Evolutionary conservation across 805 yeast genomes (phyloP), one percentile per base, ranked within the genome.

Genomic region (Metschnikowia amazonensis): DNA sequence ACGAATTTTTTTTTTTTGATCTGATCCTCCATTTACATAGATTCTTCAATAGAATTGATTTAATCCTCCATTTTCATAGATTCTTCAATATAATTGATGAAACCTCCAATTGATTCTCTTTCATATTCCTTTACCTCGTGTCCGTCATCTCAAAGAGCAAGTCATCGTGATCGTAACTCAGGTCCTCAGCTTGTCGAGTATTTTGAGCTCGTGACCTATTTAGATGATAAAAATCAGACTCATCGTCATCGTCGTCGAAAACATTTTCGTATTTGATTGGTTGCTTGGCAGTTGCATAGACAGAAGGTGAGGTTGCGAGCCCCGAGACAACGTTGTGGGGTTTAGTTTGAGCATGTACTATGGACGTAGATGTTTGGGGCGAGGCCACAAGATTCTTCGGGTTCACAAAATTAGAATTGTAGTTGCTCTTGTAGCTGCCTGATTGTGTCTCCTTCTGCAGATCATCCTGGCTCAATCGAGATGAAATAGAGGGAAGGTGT

Each of bases 161-260:
- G 35, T 55, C 58, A 35, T 55, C 58, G 40, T 51, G 48, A 25
- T 55, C 58, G 37, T 36, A 54, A 34, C 53, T 51, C 41, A 45
- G 27, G 9, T 52, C 51, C 13, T 39, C 46, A 3, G 33, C 23
- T 30, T 27, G 46, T 9, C 21, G 33, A 32, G 42, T 37, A 18
- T 13, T 21, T 21, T 25, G 44, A 31, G 31, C 31, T n/a, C 30
- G 18, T 16, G 25, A 33, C 5, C 36, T 49, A 36, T 27, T 38
- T 21, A 43, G 24, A 20, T 42, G 28, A 17, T 39, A 50, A 28
- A 47, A 54, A 20, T 54, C 51, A 10, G 38, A 20, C 9, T 51
- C 51, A 23, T 79, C 83, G 31, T 75, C 79, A 33, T 68, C 74
- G 44, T 70, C 75, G 17, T 69, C 76, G 56, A 70, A 71, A 18